phyloP scores from a whole-genome alignment of 495 filamentous ascomycete genomes.

The Aspergillus asperescens region DNA sequence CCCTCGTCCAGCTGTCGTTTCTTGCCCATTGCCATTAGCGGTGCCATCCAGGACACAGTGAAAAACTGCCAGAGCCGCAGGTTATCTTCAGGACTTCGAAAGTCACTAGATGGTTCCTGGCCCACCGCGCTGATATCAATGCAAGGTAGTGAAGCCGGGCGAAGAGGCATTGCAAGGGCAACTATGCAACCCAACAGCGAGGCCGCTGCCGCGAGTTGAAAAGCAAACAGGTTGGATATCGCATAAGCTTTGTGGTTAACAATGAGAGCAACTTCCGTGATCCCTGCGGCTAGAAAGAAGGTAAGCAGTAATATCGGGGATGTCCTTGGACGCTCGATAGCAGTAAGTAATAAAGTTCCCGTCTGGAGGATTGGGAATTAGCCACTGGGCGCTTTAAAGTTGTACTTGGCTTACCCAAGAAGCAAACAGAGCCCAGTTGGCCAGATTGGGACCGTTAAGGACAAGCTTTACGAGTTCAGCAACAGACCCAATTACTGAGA shows the following conservation, averaged over 20 bases:
- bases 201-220: conserved; percentile 36
- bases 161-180: conserved; percentile 67
- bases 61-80: conserved; percentile 76
- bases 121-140: conserved; percentile 58
- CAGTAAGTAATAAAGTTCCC: conserved; percentile 38
- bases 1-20: conserved; percentile 62
- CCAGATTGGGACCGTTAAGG: conserved; percentile 21
- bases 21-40: conserved; percentile 60
- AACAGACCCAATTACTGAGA: conserved; percentile 36
- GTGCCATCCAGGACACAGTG: conserved; percentile 76
- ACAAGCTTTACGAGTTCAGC: conserved; percentile 39
- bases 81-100: conserved; percentile 78
- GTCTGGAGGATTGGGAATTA: conserved; percentile 28
- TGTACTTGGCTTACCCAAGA: conserved; percentile 43
- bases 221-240: conserved; percentile 30
- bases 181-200: conserved; percentile 41
- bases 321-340: conserved; percentile 44
- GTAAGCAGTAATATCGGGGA: conserved; percentile 33
- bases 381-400: not conserved
- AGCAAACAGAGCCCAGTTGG: conserved; percentile 28
- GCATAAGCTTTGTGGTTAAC: conserved; percentile 21
- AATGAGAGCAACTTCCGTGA: conserved; percentile 36
- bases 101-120: conserved; percentile 49
- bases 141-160: conserved; percentile 53
- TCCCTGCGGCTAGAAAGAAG: conserved; percentile 33